A percentile compares a stretch with the other conserved stretches of the same genome.
phyloP scores from a whole-genome alignment of 2,329 filamentous ascomycete species.

The Botrytis byssoidea region DNA sequence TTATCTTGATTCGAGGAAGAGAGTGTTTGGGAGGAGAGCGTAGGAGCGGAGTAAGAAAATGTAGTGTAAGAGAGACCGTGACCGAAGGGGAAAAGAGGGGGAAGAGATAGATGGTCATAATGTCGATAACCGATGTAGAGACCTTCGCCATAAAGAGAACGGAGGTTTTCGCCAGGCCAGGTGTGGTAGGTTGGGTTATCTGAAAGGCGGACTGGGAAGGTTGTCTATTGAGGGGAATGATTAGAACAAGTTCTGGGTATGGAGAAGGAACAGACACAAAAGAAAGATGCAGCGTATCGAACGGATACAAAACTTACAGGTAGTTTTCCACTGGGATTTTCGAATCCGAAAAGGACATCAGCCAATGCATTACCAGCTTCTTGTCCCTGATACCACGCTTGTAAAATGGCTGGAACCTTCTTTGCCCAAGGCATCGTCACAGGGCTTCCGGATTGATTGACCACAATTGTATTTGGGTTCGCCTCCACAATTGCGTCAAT shows the following conservation, averaged over 20 bases:
- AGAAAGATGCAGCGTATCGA: background rate
- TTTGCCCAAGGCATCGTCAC: slow-evolving; percentile 70
- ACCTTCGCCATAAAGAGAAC: slow-evolving; percentile 69
- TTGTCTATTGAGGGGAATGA: slow-evolving; percentile 45
- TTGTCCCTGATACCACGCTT: slow-evolving; percentile 70
- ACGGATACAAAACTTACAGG: slow-evolving; percentile 42
- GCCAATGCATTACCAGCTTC: slow-evolving; percentile 67
- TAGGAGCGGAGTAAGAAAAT: slow-evolving; percentile 62
- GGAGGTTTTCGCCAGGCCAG: slow-evolving; percentile 68
- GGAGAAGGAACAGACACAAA: background rate
- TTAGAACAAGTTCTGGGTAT: slow-evolving; percentile 18
- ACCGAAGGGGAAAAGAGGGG: slow-evolving; percentile 68
- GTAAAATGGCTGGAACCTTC: slow-evolving; percentile 63
- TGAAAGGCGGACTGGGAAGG: slow-evolving; percentile 62
- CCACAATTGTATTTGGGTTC: slow-evolving; percentile 65
- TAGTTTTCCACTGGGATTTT: slow-evolving; percentile 66
- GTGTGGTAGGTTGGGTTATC: slow-evolving; percentile 71
- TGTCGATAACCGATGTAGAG: slow-evolving; percentile 72
- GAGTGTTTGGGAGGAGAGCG: slow-evolving; percentile 47
- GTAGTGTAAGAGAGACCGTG: slow-evolving; percentile 72
- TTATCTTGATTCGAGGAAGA: slow-evolving; percentile 29
- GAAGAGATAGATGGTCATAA: slow-evolving; percentile 61
- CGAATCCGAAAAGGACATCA: slow-evolving; percentile 62
- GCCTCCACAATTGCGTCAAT: slow-evolving; percentile 60
- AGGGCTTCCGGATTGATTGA: slow-evolving; percentile 68